Percentiles rank a stretch among this genome's conserved stretches.
Evolutionary conservation across 148 eudicot species (phyloP).

Genomic region (Amaranthus hypochondriacus): DNA sequence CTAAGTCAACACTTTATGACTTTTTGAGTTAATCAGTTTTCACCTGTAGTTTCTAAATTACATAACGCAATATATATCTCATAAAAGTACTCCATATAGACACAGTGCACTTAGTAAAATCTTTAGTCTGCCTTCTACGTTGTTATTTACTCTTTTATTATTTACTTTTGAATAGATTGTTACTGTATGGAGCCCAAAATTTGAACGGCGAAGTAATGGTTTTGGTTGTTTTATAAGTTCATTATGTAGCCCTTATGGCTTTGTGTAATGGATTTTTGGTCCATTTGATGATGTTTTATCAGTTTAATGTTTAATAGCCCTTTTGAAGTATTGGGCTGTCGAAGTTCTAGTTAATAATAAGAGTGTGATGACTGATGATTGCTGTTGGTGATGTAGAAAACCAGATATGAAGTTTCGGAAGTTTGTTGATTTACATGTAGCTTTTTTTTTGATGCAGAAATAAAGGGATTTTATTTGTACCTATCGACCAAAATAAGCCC

Average conservation of each 20-base stretch:
- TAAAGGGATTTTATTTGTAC: conserved; percentile 57
- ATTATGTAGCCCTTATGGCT: background rate
- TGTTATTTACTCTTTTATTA: background rate
- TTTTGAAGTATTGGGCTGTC: background rate
- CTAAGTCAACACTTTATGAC: conserved; percentile 16
- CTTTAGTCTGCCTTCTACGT: background rate
- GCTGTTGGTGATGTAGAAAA: background rate
- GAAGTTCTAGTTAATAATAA: background rate
- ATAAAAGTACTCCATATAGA: background rate
- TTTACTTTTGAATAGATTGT: background rate
- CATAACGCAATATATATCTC: background rate
- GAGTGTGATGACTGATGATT: background rate
- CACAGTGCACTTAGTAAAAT: background rate
- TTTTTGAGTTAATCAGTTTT: conserved; percentile 13
- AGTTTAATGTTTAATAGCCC: background rate
- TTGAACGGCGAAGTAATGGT: background rate
- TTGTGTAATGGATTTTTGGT: background rate
- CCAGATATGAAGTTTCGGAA: background rate
- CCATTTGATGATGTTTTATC: background rate
- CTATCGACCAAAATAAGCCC: conserved; percentile 50
- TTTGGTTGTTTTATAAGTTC: background rate
- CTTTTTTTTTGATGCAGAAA: conserved; percentile 33
- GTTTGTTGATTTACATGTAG: conserved; percentile 2
- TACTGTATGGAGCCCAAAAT: background rate
- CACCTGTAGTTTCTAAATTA: conserved; percentile 8